phyloP scores from a whole-genome alignment of 2,329 filamentous ascomycete genomes.

The Tolypocladium tropicale region DNA sequence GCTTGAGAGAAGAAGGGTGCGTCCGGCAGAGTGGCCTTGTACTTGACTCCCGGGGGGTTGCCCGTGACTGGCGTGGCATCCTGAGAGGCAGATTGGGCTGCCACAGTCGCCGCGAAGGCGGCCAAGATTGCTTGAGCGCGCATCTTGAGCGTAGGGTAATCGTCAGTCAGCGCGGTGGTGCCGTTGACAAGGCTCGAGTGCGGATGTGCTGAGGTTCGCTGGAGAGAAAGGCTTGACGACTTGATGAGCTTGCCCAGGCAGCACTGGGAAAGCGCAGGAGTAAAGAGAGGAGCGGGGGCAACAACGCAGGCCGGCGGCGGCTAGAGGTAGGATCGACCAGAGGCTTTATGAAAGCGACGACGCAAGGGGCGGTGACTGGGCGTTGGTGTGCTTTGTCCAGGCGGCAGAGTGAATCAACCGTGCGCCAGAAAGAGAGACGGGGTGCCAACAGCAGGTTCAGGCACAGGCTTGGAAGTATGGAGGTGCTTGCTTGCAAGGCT shows the following conservation, averaged over 20 bases:
- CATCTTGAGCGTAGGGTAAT: background rate
- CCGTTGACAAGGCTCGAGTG: background rate
- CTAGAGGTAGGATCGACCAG: background rate
- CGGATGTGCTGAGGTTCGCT: background rate
- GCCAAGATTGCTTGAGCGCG: slow-evolving; percentile 7
- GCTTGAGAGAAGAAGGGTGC: slow-evolving; percentile 38
- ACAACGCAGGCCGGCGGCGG: background rate
- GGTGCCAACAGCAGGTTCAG: background rate
- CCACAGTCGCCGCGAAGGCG: slow-evolving; percentile 15
- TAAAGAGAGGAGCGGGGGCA: background rate
- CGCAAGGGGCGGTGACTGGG: background rate
- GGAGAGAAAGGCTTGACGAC: background rate
- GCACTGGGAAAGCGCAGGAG: background rate
- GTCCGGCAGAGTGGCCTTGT: slow-evolving; percentile 45
- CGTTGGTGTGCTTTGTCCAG: no score
- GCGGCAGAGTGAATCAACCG: no score
- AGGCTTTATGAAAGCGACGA: background rate
- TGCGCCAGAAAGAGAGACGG: background rate
- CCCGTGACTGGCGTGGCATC: slow-evolving; percentile 40
- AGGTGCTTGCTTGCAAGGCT: background rate
- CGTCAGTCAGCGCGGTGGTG: background rate
- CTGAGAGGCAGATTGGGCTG: slow-evolving; percentile 16
- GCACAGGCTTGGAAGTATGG: background rate
- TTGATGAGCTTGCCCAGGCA: background rate
- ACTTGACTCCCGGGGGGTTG: slow-evolving; percentile 46